Base-by-base conservation (phyloP, 1,284 basidiomycete species). In the Boletus austroedulis region DNA sequence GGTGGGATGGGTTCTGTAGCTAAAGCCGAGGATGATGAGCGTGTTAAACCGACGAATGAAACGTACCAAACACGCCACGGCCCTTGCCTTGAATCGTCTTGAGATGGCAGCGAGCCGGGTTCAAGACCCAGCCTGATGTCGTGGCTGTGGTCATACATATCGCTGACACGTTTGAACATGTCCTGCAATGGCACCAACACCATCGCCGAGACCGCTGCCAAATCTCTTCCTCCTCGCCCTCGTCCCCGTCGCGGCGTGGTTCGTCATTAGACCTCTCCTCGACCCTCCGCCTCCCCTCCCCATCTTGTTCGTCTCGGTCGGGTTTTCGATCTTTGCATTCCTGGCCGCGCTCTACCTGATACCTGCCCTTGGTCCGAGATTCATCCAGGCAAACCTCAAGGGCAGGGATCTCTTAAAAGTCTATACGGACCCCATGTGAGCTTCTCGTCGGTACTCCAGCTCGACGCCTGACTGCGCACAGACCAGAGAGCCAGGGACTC, bases 401-500 rank as follows among this genome's bases (percentile, higher is more conserved):
- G 94, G 94, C 14, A 81, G 80, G 61, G 94, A 96, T 73, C 73
- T 95, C 44, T 78, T 95, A 47, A 96, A 96, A 76, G 83, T 78
- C 49, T 87, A 87, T 66, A 76, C 80, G 28, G 83, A 80, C 56
- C 82, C 84, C 43, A 89, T 95, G 90, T 94, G 65, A 70, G 89
- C 81, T 17, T 49, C 34, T n/a, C 32, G 23, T 1, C 12, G 40
- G 7, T 4, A 19, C 40, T n/a, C 36, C 41, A 9, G 4, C 21
- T 4, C 23, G 43, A 26, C 17, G 43, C 15, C 43, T 44, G 23
- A 44, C 24, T 23, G 17, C 54, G 24, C 34, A 40, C 67, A 98
- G 95, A 67, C 95, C 97, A 36, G 97, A 99, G 77, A 93, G 92
- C 62, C 83, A 92, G 60, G 96, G 97, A 2, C 84, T 98, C 44